These are phyloP conservation scores for Diaporthe longicolla DNA, from an alignment of 2,329 filamentous ascomycete genomes.

Conservation along the genomic window DNA sequence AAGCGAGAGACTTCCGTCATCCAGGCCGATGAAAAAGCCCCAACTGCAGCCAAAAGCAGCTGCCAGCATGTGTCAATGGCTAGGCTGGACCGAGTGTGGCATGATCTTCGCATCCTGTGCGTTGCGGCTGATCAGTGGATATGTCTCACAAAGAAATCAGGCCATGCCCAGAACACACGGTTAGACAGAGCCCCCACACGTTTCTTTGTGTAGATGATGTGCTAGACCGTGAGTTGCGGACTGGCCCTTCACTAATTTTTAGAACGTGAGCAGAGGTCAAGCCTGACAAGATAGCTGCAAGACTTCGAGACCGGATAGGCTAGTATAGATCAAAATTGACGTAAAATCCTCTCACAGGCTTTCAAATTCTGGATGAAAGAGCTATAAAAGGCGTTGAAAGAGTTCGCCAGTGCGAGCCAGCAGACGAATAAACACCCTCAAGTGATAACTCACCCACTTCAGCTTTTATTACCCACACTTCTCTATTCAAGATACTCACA, in stretches of 20 bases:
- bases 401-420: background rate
- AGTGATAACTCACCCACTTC: background rate
- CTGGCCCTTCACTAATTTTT: background rate
- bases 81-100: background rate
- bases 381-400: background rate
- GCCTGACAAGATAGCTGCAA: background rate
- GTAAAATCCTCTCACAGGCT: background rate
- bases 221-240: background rate
- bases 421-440: too few species aligned
- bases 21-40: too few species aligned
- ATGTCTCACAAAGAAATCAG: conserved; percentile 27
- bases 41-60: background rate
- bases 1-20: background rate
- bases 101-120: background rate
- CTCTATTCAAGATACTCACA: background rate
- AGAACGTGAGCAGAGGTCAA: background rate
- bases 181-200: background rate
- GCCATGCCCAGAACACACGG: background rate
- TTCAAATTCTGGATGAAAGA: too few species aligned
- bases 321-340: background rate
- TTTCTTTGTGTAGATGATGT: background rate
- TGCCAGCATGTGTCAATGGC: background rate
- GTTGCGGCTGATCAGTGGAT: conserved; percentile 8
- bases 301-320: background rate
- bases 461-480: background rate